Conservation (phyloP, 2,329 filamentous ascomycete species). For the Colletotrichum sp. region DNA sequence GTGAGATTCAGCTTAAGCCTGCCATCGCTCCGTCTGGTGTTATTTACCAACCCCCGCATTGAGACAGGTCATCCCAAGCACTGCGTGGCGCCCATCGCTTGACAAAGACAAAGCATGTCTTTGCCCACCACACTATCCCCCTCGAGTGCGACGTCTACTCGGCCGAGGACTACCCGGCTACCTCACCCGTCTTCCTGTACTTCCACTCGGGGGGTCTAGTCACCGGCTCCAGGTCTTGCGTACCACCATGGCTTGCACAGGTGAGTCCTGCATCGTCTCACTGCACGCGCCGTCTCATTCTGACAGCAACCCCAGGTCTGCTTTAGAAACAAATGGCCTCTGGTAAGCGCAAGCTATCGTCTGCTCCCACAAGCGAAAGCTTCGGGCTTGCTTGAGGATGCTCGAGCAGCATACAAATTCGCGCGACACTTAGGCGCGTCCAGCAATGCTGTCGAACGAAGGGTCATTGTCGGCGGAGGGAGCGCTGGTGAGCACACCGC, state of each 20-base stretch:
- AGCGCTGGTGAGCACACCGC: constrained; percentile 33
- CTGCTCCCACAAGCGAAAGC: constrained; percentile 36
- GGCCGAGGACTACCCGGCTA: constrained; percentile 24
- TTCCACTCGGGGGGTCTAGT: constrained; percentile 41
- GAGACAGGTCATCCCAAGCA: neutral
- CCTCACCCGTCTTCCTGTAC: constrained; percentile 37
- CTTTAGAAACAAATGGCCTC: constrained; percentile 33
- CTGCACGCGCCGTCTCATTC: neutral
- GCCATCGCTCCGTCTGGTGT: neutral
- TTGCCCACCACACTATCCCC: constrained; percentile 34
- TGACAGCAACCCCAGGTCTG: constrained; percentile 27
- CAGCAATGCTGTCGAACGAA: constrained; percentile 14
- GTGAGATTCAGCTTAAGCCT: neutral
- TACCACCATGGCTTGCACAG: constrained; percentile 42
- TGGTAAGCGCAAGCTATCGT: constrained; percentile 39
- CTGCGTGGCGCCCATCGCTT: neutral
- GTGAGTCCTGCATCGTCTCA: constrained; percentile 16
- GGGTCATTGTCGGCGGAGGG: constrained; percentile 36
- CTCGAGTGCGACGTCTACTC: constrained; percentile 41
- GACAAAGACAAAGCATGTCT: constrained; percentile 30
- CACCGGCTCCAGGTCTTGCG: constrained; percentile 31
- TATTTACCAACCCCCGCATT: neutral
- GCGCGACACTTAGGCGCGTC: constrained; percentile 25
- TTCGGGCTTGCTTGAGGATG: constrained; percentile 33
- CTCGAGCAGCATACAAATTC: constrained; percentile 34